These are phyloP conservation scores for Suhomyces atakaporum DNA, from an alignment of 1,139 yeast genomes.

Conservation along the genomic window DNA sequence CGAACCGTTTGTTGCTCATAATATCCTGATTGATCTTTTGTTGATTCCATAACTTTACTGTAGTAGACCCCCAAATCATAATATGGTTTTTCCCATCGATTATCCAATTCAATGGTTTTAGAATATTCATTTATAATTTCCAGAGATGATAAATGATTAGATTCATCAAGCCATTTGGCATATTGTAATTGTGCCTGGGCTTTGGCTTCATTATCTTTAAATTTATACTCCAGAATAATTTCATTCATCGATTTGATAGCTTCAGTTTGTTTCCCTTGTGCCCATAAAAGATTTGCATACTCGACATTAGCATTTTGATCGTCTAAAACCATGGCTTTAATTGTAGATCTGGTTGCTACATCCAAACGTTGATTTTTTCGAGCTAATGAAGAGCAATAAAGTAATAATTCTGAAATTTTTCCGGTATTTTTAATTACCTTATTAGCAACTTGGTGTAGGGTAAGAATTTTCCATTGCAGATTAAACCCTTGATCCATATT, in stretches of 20 bases:
- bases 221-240: conserved; percentile 27
- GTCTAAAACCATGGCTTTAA: conserved; percentile 60
- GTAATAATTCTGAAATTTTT: conserved; percentile 50
- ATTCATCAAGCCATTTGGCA: conserved; percentile 85
- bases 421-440: conserved; percentile 35
- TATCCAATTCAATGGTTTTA: conserved; percentile 57
- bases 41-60: conserved; percentile 72
- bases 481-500: conserved; percentile 65
- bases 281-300: conserved; percentile 86
- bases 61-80: conserved; percentile 80
- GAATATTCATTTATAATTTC: conserved; percentile 72
- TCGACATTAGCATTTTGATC: conserved; percentile 67
- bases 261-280: conserved; percentile 83
- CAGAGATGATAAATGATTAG: conserved; percentile 80
- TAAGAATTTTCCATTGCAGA: conserved; percentile 60
- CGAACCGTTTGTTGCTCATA: conserved; percentile 66
- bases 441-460: conserved; percentile 60
- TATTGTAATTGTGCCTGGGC: conserved; percentile 70
- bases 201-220: conserved; percentile 20
- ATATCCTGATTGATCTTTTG: conserved; percentile 53
- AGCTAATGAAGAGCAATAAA: conserved; percentile 65
- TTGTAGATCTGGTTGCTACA: conserved; percentile 70
- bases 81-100: conserved; percentile 75
- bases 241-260: conserved; percentile 71
- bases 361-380: conserved; percentile 71